Evolutionary conservation across 257 asterid species (phyloP), one percentile per base, ranked within the genome.

Genomic region (Ajuga chamaepitys): DNA sequence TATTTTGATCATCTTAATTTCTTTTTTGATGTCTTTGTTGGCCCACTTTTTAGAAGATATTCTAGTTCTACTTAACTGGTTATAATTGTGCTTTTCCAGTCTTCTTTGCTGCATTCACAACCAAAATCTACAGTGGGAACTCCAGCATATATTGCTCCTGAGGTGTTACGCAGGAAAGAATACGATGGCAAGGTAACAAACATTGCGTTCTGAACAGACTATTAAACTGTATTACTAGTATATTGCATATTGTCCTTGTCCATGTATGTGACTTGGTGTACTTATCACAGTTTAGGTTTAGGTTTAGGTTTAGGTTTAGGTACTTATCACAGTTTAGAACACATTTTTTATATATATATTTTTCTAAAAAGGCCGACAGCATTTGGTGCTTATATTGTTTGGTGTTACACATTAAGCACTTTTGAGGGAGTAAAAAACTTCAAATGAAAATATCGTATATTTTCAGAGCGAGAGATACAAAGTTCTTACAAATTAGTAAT

Each of bases 91-190:
- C 38, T 40, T 72, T 66, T 70, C 41, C 83, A 88, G 96, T 88
- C 96, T 58, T 78, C 96, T 53, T 74, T 88, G 76, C 84, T 88
- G 71, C 96, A 88, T 64, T 86, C 96, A 17, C 96, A 88, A 80
- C 96, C 96, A 47, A 88, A 88, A 78, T 88, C 96, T 62, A 88
- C 95, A 8, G 96, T 88, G 74, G 96, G 96, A 46, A 88, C 96
- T 64, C 92, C 96, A 47, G 95, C 95, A 42, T 88, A 88, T 67
- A 88, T 86, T 74, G 96, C 96, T 77, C 95, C 96, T 2, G 96
- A 88, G 78, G 95, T 88, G 73, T 68, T 86, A 58, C 82, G 71
- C 40, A 82, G 84, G 78, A 74, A 84, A 76, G 92, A 88, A 71
- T 88, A 88, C 66, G 96, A 88, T 79, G 96, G 96, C 70, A 86